phyloP scores from a whole-genome alignment of 768 basidiomycete species.

The Leccinellum albellum region DNA sequence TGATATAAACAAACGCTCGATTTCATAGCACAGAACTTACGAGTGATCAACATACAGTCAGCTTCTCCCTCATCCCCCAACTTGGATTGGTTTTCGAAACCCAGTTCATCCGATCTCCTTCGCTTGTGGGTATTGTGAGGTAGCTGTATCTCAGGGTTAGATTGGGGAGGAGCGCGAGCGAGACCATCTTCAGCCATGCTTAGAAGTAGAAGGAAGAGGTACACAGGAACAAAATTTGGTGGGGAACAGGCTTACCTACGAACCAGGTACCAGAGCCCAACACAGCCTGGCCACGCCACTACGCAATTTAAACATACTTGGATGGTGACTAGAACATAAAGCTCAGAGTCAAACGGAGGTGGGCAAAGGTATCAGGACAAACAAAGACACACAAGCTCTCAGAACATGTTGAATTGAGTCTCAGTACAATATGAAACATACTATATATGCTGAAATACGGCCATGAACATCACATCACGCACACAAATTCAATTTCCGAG shows the following conservation, averaged over 20 bases:
- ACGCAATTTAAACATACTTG: too few species aligned
- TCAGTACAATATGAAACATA: constrained; percentile 6
- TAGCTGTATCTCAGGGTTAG: not conserved
- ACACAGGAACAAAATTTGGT: not conserved
- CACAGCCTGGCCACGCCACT: too few species aligned
- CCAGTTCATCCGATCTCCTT: not conserved
- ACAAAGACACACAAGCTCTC: not conserved
- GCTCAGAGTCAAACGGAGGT: too few species aligned
- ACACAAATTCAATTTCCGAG: constrained; percentile 6
- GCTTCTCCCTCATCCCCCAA: not conserved
- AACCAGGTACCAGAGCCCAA: too few species aligned
- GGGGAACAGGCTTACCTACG: too few species aligned
- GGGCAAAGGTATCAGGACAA: too few species aligned
- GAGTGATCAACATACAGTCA: not conserved
- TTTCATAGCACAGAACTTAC: not conserved
- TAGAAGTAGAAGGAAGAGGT: not conserved
- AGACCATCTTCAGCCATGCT: not conserved
- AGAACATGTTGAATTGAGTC: not conserved
- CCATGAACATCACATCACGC: not conserved
- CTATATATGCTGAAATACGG: constrained; percentile 5
- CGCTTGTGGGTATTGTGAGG: not conserved
- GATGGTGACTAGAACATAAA: too few species aligned
- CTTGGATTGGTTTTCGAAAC: not conserved
- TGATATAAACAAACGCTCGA: not conserved
- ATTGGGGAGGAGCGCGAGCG: not conserved